Evolutionary conservation across 2,329 filamentous ascomycete genomes (phyloP).

Genomic region (Aspergillus carbonarius): DNA sequence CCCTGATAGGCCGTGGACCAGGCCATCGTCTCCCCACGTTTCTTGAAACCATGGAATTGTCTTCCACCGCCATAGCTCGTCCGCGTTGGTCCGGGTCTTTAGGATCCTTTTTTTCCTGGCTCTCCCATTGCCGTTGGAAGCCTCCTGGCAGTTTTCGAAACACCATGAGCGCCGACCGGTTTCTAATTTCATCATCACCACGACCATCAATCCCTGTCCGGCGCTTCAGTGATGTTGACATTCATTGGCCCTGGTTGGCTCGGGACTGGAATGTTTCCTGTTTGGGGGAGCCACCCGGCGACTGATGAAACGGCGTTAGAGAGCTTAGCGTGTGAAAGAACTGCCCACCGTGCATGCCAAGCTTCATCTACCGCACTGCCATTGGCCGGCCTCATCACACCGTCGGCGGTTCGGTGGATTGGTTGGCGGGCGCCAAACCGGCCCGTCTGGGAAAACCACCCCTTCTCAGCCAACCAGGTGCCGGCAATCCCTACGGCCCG

Average conservation of each 20-base stretch:
- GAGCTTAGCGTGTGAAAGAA: conserved; percentile 9
- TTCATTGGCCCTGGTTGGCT: conserved; percentile 10
- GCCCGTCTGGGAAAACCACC: not conserved
- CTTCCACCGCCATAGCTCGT: not conserved
- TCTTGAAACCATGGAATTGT: not conserved
- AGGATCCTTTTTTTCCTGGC: not conserved
- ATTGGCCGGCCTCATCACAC: conserved; percentile 11
- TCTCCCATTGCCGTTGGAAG: not conserved
- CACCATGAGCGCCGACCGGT: no score
- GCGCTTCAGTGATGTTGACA: not conserved
- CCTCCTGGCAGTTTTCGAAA: not conserved
- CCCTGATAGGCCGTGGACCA: not conserved
- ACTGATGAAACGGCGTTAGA: conserved; percentile 16
- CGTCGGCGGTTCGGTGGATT: conserved; percentile 13
- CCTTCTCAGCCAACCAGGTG: conserved; percentile 9
- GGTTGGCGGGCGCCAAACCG: conserved; percentile 3
- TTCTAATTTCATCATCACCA: not conserved
- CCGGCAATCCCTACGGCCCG: not conserved
- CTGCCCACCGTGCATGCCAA: conserved; percentile 22
- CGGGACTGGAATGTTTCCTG: not conserved
- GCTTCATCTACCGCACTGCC: conserved; percentile 12
- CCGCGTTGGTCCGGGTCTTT: not conserved
- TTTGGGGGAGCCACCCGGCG: conserved; percentile 3
- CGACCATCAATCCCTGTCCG: not conserved
- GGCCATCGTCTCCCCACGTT: not conserved